phyloP scores from a whole-genome alignment of 2,329 filamentous ascomycete genomes.

The Madurella fahalii region DNA sequence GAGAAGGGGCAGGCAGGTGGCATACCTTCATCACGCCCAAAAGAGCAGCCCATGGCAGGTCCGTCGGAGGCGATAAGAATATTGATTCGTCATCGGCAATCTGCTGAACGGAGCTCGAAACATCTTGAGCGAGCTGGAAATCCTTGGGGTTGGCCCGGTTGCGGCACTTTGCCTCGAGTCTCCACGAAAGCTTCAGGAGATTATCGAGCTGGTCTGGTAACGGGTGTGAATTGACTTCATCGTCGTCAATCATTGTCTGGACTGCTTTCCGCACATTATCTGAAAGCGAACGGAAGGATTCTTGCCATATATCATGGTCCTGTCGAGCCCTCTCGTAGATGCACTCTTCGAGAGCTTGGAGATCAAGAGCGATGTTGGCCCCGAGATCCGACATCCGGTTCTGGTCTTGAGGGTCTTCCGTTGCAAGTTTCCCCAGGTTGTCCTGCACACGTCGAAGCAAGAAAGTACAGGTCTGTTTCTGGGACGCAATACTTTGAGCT shows the following conservation, averaged over 20 bases:
- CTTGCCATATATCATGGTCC: constrained; percentile 3
- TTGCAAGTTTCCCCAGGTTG: too few relatives aligned
- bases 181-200: constrained; percentile 1
- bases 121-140: too few relatives aligned
- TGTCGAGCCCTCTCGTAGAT: background rate
- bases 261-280: background rate
- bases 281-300: background rate
- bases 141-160: too few relatives aligned
- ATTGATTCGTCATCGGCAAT: too few relatives aligned
- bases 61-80: too few relatives aligned
- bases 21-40: too few relatives aligned
- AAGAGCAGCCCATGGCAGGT: too few relatives aligned
- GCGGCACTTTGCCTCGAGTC: background rate
- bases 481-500: too few relatives aligned
- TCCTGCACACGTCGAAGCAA: too few relatives aligned
- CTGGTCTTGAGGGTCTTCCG: background rate
- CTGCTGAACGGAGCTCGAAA: too few relatives aligned
- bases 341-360: background rate
- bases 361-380: background rate
- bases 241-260: background rate
- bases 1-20: too few relatives aligned
- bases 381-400: background rate
- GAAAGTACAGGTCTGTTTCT: too few relatives aligned
- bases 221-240: background rate
- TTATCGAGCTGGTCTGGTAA: constrained; percentile 1